phyloP scores from a whole-genome alignment of 1,284 basidiomycete genomes.

The Malassezia japonica region DNA sequence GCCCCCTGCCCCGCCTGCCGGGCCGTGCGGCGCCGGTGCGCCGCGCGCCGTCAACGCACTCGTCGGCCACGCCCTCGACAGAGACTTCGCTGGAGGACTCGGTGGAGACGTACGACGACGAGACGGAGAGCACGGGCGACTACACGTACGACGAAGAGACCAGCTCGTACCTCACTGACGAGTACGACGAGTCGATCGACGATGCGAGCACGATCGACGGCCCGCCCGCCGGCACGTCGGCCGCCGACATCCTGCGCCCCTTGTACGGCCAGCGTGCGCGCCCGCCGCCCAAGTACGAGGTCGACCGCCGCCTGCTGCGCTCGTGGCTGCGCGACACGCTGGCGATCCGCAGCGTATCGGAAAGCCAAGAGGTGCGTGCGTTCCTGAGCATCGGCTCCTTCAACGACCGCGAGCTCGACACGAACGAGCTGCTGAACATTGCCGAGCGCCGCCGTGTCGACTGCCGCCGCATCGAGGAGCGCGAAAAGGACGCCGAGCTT shows the following conservation, averaged over 20 bases:
- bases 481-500: slow-evolving; percentile 31
- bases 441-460: slow-evolving; percentile 31
- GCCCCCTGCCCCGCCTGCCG: slow-evolving; percentile 28
- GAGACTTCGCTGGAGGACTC: not conserved
- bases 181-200: slow-evolving; percentile 4
- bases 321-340: slow-evolving; percentile 44
- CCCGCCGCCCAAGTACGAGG: slow-evolving; percentile 27
- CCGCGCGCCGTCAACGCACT: not conserved
- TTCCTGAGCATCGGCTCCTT: slow-evolving; percentile 39
- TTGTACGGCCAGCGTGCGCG: slow-evolving; percentile 10
- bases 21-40: slow-evolving; percentile 11
- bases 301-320: slow-evolving; percentile 36
- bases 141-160: not conserved
- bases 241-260: slow-evolving; percentile 3
- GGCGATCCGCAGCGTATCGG: slow-evolving; percentile 34
- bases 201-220: not conserved
- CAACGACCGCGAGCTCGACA: slow-evolving; percentile 26
- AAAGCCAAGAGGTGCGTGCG: slow-evolving; percentile 32
- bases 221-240: not conserved
- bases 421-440: slow-evolving; percentile 29
- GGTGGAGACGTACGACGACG: not conserved
- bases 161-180: slow-evolving; percentile 3
- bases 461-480: slow-evolving; percentile 29
- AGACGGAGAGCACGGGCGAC: not conserved
- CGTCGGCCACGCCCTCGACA: not conserved